Evolutionary conservation across 2,329 filamentous ascomycete species (phyloP).

Genomic region (Aspergillus pseudoglaucus): DNA sequence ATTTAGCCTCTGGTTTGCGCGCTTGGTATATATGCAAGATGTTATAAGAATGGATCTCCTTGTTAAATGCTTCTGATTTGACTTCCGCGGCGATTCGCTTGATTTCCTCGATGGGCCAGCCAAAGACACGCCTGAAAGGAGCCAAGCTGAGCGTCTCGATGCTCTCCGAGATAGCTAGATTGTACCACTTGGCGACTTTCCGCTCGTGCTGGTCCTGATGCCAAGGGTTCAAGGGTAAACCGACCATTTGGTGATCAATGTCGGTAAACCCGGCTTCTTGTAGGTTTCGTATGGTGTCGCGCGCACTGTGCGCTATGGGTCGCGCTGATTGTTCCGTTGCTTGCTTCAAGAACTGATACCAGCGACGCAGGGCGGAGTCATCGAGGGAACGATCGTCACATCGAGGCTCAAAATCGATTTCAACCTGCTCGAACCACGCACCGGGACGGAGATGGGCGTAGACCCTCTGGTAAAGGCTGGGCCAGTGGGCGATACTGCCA

Average conservation of each 20-base stretch:
- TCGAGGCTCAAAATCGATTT: constrained; percentile 75
- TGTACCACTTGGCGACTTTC: constrained; percentile 75
- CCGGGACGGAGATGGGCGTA: constrained; percentile 70
- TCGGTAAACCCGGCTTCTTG: constrained; percentile 71
- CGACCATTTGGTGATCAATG: constrained; percentile 63
- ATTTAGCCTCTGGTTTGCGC: constrained; percentile 25
- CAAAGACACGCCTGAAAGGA: constrained; percentile 61
- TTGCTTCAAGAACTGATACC: constrained; percentile 62
- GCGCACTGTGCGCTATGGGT: constrained; percentile 58
- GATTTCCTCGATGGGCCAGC: constrained; percentile 58
- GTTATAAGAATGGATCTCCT: constrained; percentile 65
- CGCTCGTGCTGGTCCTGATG: constrained; percentile 57
- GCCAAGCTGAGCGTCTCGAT: constrained; percentile 67
- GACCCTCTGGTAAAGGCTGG: constrained; percentile 63
- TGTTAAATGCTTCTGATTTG: constrained; percentile 61
- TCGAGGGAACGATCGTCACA: constrained; percentile 60
- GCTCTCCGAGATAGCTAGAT: constrained; percentile 66
- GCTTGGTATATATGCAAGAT: constrained; percentile 40
- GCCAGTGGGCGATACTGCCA: constrained; percentile 73
- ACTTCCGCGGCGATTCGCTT: constrained; percentile 56
- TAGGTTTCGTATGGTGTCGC: constrained; percentile 54
- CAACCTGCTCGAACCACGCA: constrained; percentile 77
- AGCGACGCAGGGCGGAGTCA: constrained; percentile 54
- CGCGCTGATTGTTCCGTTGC: constrained; percentile 61
- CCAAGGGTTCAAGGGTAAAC: constrained; percentile 70